Evolutionary conservation across 2,329 filamentous ascomycete species (phyloP).

Genomic region (Gaeumannomyces tritici): DNA sequence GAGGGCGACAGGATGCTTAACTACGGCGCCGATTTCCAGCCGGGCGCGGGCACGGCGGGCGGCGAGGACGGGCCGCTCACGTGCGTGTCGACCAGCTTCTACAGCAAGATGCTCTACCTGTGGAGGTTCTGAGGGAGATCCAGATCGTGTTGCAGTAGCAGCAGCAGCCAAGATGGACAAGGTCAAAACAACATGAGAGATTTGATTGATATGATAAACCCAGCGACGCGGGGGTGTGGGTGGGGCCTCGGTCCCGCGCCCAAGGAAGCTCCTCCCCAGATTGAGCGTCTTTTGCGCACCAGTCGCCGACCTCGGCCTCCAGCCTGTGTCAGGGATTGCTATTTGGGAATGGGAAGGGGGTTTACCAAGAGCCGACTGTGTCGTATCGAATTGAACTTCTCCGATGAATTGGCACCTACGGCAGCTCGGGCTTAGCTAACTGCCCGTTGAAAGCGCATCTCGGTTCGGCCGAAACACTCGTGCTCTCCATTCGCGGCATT

Average conservation of each 20-base stretch:
- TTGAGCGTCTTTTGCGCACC: too few species aligned
- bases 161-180: too few species aligned
- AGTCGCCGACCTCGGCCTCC: background rate
- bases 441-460: too few species aligned
- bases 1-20: constrained; percentile 66
- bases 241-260: background rate
- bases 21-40: constrained; percentile 70
- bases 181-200: too few species aligned
- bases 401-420: too few species aligned
- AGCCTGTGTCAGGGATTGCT: too few species aligned
- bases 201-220: constrained; percentile 2
- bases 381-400: too few species aligned
- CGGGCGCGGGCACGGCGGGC: constrained; percentile 14
- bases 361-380: too few species aligned
- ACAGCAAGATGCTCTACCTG: constrained; percentile 60
- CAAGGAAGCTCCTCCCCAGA: background rate
- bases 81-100: constrained; percentile 67
- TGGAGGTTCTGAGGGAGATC: constrained; percentile 34
- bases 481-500: too few species aligned
- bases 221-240: background rate
- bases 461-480: too few species aligned
- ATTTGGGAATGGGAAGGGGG: too few species aligned
- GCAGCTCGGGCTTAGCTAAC: too few species aligned
- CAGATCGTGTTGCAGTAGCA: background rate
- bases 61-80: constrained; percentile 19